phyloP scores from a whole-genome alignment of 2,329 filamentous ascomycete species.

The Alternaria sp. region DNA sequence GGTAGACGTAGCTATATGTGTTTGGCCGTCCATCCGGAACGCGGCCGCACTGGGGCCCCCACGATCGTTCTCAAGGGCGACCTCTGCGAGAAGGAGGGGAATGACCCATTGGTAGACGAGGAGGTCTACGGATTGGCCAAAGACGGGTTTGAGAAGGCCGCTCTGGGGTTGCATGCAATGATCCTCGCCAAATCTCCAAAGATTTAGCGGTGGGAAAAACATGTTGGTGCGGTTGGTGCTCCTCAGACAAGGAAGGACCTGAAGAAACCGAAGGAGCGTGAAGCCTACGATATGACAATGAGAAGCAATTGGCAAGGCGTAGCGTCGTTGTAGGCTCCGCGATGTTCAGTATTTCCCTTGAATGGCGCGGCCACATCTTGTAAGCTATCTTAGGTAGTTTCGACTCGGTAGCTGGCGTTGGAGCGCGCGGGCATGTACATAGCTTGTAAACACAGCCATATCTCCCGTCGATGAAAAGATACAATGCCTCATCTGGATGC shows the following conservation, averaged over 20 bases:
- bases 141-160: constrained; percentile 5
- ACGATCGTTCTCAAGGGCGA: constrained; percentile 6
- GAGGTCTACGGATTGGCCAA: constrained; percentile 1
- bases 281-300: neutral
- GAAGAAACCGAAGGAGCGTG: neutral
- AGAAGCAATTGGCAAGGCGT: neutral
- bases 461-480: neutral
- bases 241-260: neutral
- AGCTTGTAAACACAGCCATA: neutral
- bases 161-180: neutral
- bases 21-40: neutral
- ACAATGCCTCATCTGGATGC: neutral
- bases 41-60: neutral
- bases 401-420: neutral
- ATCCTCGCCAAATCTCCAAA: neutral
- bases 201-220: too few species aligned
- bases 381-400: neutral
- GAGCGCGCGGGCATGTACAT: neutral
- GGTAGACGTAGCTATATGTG: constrained; percentile 11
- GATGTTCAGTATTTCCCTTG: too few species aligned
- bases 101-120: constrained; percentile 5
- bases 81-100: neutral
- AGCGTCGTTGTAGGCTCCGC: neutral
- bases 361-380: neutral
- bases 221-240: neutral